A percentile compares a stretch with the other conserved stretches of the same genome.
phyloP scores from a whole-genome alignment of 176 grass and related monocot genomes.

The Phragmites australis region DNA sequence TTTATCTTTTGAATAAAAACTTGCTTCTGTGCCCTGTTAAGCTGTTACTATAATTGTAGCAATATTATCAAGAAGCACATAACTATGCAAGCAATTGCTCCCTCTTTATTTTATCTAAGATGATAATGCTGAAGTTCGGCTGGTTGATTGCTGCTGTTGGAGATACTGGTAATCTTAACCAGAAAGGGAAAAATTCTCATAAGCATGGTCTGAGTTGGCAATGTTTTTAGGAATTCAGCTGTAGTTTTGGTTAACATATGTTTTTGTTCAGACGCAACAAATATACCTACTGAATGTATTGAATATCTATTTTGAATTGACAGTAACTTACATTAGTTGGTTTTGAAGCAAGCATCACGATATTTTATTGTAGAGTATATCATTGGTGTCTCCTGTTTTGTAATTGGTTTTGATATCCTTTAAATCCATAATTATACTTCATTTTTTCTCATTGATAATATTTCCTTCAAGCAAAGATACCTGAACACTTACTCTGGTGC shows the following conservation, averaged over 20 bases:
- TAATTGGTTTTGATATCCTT: background rate
- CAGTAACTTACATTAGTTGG: no score
- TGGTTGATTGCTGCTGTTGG: constrained; percentile 10
- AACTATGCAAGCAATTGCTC: background rate
- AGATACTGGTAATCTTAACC: background rate
- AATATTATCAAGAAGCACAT: background rate
- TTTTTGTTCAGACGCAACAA: background rate
- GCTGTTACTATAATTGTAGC: background rate
- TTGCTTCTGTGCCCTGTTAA: background rate
- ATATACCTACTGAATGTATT: background rate
- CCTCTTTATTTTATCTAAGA: constrained; percentile 6
- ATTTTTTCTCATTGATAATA: background rate
- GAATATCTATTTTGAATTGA: background rate
- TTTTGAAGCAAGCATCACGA: background rate
- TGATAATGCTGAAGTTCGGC: background rate
- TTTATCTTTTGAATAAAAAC: background rate
- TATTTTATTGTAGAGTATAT: no score
- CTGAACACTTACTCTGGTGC: background rate
- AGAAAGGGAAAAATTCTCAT: background rate
- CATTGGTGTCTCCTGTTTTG: background rate
- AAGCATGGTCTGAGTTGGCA: background rate
- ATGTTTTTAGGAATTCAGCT: background rate
- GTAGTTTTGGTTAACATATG: background rate
- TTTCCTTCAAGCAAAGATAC: background rate
- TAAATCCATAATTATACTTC: background rate